These are phyloP conservation scores for Talaromyces sp. DNA, from an alignment of 2,329 filamentous ascomycete genomes.

Conservation along the genomic window DNA sequence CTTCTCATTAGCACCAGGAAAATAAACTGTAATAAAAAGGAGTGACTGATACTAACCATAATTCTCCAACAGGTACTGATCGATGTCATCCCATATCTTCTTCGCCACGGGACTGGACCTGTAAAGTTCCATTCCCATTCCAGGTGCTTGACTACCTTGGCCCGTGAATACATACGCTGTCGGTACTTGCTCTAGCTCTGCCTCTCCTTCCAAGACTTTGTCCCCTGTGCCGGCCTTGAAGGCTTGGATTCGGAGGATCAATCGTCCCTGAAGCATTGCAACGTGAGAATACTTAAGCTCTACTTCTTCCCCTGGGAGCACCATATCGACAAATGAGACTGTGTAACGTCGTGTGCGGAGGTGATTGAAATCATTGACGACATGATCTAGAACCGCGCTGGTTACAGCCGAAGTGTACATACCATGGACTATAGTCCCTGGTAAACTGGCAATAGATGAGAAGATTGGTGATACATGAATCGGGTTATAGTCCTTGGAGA, in stretches of 20 bases:
- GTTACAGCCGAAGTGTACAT: conserved; percentile 97
- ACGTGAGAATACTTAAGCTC: conserved; percentile 95
- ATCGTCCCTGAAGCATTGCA: conserved; percentile 77
- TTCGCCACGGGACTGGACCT: conserved; percentile 86
- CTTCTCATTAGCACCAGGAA: neutral
- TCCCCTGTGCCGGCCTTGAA: conserved; percentile 94
- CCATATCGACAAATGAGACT: conserved; percentile 78
- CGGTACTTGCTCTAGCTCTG: conserved; percentile 92
- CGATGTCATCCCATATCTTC: conserved; percentile 95
- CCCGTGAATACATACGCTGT: conserved; percentile 92
- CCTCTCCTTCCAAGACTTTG: conserved; percentile 90
- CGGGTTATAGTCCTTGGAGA: conserved; percentile 98
- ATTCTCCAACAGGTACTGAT: conserved; percentile 97
- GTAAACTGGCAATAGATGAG: conserved; percentile 89
- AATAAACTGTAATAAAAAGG: neutral
- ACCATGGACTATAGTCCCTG: conserved; percentile 95
- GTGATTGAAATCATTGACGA: conserved; percentile 70
- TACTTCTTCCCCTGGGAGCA: conserved; percentile 91
- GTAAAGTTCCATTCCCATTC: conserved; percentile 99
- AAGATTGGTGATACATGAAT: conserved; percentile 98
- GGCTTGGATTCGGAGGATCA: conserved; percentile 95
- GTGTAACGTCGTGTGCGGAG: conserved; percentile 61
- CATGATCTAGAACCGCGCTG: conserved; percentile 86
- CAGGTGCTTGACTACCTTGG: conserved; percentile 96
- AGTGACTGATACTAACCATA: conserved; percentile 58